Evolutionary conservation across 148 eudicot genomes (phyloP).

Genomic region (Nepenthes mirabilis): DNA sequence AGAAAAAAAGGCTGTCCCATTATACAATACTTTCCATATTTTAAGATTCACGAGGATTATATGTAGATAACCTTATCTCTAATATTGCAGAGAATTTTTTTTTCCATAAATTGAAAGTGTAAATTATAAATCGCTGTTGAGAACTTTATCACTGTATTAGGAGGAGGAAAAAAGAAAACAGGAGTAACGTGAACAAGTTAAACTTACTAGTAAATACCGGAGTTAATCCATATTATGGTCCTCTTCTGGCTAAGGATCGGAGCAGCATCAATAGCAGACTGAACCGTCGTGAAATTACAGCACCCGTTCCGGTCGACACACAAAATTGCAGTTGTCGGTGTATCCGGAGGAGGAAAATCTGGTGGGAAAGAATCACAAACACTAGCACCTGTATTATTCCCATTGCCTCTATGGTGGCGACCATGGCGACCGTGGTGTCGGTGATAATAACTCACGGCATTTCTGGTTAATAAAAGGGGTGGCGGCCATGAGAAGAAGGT

Average conservation of each 20-base stretch:
- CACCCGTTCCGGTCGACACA: constrained; percentile 93
- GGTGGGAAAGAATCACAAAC: constrained; percentile 70
- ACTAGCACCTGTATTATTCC: not conserved
- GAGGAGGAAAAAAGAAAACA: no score
- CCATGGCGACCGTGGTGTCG: constrained; percentile 17
- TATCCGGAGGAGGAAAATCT: constrained; percentile 58
- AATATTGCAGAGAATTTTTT: no score
- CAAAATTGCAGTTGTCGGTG: constrained; percentile 37
- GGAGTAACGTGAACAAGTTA: not conserved
- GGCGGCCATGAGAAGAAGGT: no score
- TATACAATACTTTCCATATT: no score
- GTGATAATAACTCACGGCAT: constrained; percentile 11
- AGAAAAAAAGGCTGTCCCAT: no score
- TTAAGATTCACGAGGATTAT: no score
- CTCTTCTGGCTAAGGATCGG: constrained; percentile 44
- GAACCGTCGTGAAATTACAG: constrained; percentile 75
- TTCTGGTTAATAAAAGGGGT: not conserved
- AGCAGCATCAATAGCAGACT: constrained; percentile 69
- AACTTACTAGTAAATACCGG: constrained; percentile 70
- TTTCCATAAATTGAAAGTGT: no score
- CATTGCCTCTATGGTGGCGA: constrained; percentile 2
- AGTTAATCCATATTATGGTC: constrained; percentile 66
- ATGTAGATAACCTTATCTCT: no score
- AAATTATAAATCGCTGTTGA: no score
- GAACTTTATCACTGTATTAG: no score